A percentile compares a stretch with the other conserved stretches of the same genome.
phyloP scores from a whole-genome alignment of 106 monocot species.

The Dactylorhiza incarnata region DNA sequence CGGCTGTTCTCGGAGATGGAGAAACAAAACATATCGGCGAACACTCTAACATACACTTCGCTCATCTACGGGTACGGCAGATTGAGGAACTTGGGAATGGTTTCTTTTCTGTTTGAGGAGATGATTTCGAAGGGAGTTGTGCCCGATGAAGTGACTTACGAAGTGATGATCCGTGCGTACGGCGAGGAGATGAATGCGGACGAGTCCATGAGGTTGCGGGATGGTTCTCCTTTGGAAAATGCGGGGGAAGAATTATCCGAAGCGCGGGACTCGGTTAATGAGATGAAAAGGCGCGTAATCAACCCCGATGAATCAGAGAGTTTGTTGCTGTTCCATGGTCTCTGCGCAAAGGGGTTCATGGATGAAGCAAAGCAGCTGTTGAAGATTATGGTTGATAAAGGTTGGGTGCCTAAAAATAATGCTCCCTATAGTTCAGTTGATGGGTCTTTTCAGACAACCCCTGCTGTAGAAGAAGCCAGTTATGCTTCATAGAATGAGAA shows the following conservation, averaged over 20 bases:
- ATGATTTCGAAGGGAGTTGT: conserved; percentile 40
- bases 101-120: conserved; percentile 47
- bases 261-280: conserved; percentile 26
- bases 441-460: neutral
- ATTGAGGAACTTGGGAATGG: conserved; percentile 28
- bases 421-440: neutral
- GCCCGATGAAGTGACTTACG: conserved; percentile 51
- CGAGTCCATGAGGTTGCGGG: conserved; percentile 36
- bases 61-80: conserved; percentile 43
- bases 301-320: conserved; percentile 26
- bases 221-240: conserved; percentile 22
- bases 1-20: conserved; percentile 56
- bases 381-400: conserved; percentile 15
- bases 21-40: conserved; percentile 38
- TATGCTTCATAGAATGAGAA: neutral
- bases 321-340: conserved; percentile 16
- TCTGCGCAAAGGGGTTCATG: conserved; percentile 20
- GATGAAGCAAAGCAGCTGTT: conserved; percentile 33
- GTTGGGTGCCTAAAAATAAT: conserved; percentile 25
- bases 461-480: neutral
- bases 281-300: conserved; percentile 31
- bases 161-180: conserved; percentile 36
- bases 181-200: conserved; percentile 34
- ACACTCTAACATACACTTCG: conserved; percentile 49
- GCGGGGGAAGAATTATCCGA: conserved; percentile 18